phyloP scores from a whole-genome alignment of 164 flowering plant genomes.

The Chimonanthus salicifolius region DNA sequence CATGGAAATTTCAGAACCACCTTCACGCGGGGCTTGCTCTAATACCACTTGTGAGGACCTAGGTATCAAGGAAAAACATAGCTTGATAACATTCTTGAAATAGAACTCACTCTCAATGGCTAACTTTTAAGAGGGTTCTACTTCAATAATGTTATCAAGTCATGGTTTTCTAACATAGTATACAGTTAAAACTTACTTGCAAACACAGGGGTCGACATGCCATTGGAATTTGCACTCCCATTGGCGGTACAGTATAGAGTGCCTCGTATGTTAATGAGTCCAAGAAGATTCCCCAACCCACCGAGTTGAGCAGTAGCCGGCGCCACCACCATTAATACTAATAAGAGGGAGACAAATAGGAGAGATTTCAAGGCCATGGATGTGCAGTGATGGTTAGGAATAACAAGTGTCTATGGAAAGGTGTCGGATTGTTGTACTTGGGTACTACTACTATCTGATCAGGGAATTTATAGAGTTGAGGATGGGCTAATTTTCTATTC shows the following conservation, averaged over 20 bases:
- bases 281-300: constrained; percentile 25
- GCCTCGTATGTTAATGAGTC: constrained; percentile 35
- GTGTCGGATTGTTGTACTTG: background rate
- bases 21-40: too few species aligned
- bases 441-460: background rate
- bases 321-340: constrained; percentile 27
- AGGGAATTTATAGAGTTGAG: constrained; percentile 12
- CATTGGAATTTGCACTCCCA: constrained; percentile 24
- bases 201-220: constrained; percentile 40
- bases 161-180: background rate
- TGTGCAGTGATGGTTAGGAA: background rate
- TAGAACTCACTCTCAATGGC: too few species aligned
- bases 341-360: constrained; percentile 25
- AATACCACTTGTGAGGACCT: too few species aligned
- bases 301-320: constrained; percentile 34
- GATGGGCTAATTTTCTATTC: background rate
- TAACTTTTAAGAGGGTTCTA: too few species aligned
- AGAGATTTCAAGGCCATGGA: constrained; percentile 33
- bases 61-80: too few species aligned
- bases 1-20: too few species aligned
- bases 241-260: constrained; percentile 37
- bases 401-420: background rate
- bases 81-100: too few species aligned
- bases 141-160: too few species aligned
- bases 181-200: constrained; percentile 28